These are phyloP conservation scores for Nidularia pulvinata DNA, from an alignment of 768 basidiomycete genomes.

Conservation along the genomic window DNA sequence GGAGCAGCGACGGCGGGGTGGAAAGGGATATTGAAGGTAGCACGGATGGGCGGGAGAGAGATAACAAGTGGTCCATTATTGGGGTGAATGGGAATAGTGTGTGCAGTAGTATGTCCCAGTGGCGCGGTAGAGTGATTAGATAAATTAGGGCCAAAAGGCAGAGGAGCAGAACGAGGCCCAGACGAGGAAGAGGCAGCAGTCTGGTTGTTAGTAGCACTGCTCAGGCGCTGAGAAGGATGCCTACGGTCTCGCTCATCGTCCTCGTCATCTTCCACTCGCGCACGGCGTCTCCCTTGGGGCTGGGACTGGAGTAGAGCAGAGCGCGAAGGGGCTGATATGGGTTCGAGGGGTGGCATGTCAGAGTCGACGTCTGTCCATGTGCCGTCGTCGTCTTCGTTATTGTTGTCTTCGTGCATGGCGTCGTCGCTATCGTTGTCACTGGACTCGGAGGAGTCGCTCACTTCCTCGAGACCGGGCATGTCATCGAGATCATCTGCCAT, in stretches of 20 bases:
- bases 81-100: neutral
- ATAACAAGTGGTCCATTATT: neutral
- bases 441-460: too few species aligned
- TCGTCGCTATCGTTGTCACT: too few species aligned
- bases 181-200: too few species aligned
- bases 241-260: conserved; percentile 63
- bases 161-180: too few species aligned
- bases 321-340: too few species aligned
- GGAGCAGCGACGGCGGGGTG: conserved; percentile 5
- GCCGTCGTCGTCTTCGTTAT: neutral
- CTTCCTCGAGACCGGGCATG: too few species aligned
- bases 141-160: too few species aligned
- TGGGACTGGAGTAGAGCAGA: neutral
- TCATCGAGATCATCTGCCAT: too few species aligned
- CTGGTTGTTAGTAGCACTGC: conserved; percentile 8
- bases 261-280: conserved; percentile 60
- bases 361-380: neutral
- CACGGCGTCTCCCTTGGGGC: conserved; percentile 29
- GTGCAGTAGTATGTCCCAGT: too few species aligned
- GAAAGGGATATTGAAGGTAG: conserved; percentile 1
- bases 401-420: too few species aligned
- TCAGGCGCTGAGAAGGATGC: conserved; percentile 61
- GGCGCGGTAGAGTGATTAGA: too few species aligned
- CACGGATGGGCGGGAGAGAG: conserved; percentile 1
- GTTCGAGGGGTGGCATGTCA: too few species aligned